Conservation (phyloP, 2,329 filamentous ascomycete species). For the Cercospora zeina region DNA sequence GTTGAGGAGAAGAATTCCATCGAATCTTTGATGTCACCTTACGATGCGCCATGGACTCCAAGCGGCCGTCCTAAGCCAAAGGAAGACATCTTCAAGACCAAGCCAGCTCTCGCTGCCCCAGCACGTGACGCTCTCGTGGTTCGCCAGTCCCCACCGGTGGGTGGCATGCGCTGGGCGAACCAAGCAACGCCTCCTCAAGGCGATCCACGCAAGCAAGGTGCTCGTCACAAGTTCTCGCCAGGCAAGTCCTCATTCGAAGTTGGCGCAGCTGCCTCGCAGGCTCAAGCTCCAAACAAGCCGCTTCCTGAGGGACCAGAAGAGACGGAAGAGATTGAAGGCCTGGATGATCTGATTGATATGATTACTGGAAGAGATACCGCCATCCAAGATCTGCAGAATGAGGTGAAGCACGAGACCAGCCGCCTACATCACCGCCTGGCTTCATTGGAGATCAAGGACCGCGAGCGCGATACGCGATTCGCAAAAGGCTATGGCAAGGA, state of each 20-base stretch:
- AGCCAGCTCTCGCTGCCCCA: slow-evolving; percentile 11
- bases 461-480: background rate
- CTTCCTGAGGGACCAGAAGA: slow-evolving; percentile 3
- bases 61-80: slow-evolving; percentile 18
- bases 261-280: background rate
- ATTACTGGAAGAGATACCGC: slow-evolving; percentile 26
- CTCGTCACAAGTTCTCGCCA: background rate
- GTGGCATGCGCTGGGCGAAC: slow-evolving; percentile 3
- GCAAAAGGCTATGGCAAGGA: slow-evolving; percentile 20
- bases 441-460: slow-evolving; percentile 18
- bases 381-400: slow-evolving; percentile 23
- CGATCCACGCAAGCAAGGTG: slow-evolving; percentile 19
- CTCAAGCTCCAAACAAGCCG: slow-evolving; percentile 6
- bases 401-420: slow-evolving; percentile 22
- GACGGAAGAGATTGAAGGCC: background rate
- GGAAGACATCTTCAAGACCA: slow-evolving; percentile 25
- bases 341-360: slow-evolving; percentile 23
- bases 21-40: slow-evolving; percentile 11
- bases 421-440: slow-evolving; percentile 30
- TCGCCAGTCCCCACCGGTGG: slow-evolving; percentile 21
- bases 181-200: background rate
- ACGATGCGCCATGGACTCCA: slow-evolving; percentile 20
- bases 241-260: background rate
- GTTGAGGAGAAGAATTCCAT: slow-evolving; percentile 14
- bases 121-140: slow-evolving; percentile 9